Evolutionary conservation across 2,329 filamentous ascomycete species (phyloP).

Genomic region (Diplocarpon mali): DNA sequence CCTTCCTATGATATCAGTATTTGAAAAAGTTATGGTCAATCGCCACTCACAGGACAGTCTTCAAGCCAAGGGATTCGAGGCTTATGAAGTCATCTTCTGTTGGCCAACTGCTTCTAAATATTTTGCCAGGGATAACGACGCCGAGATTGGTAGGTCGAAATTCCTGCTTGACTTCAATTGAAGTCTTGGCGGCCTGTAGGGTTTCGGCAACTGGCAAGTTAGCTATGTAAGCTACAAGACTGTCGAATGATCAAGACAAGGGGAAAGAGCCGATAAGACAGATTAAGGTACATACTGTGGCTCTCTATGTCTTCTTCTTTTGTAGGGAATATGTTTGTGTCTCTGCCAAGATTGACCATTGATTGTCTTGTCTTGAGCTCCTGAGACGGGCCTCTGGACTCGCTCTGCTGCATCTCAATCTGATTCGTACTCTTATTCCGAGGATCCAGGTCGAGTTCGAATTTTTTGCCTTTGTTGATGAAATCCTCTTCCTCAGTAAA

Average conservation of each 20-base stretch:
- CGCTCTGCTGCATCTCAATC: background rate
- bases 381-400: constrained; percentile 4
- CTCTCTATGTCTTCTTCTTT: constrained; percentile 11
- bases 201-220: constrained; percentile 2
- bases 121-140: constrained; percentile 50
- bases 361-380: constrained; percentile 3
- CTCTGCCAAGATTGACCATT: constrained; percentile 12
- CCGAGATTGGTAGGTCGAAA: constrained; percentile 61
- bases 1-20: constrained; percentile 28
- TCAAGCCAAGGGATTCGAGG: constrained; percentile 55
- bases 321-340: constrained; percentile 11
- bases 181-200: constrained; percentile 8
- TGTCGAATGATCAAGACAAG: background rate
- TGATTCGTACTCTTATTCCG: background rate
- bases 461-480: constrained; percentile 2
- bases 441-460: background rate
- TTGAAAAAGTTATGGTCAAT: background rate
- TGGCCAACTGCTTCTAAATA: constrained; percentile 80
- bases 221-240: background rate
- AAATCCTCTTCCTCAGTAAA: constrained; percentile 13
- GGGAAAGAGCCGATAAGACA: background rate
- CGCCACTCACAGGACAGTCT: constrained; percentile 61
- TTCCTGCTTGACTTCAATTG: constrained; percentile 10
- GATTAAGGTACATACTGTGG: constrained; percentile 11
- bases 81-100: constrained; percentile 58